Conservation (phyloP, 352 stramenopile genomes). For the Pythium phragmitis region DNA sequence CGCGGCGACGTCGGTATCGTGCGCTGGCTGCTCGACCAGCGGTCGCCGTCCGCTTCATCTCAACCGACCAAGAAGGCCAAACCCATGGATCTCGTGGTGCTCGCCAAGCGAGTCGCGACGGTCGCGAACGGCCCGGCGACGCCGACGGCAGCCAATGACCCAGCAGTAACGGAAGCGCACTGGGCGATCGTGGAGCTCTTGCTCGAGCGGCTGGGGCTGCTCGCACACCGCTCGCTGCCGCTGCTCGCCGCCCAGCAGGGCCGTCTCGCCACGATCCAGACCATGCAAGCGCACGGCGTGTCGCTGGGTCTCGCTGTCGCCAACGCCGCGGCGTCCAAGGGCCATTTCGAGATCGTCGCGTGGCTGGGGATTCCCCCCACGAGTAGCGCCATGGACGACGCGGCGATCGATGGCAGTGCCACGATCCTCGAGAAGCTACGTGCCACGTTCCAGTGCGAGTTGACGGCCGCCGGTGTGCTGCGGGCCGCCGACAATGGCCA, state of each 20-base stretch:
- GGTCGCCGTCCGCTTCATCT: neutral
- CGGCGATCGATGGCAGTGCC: slow-evolving; percentile 29
- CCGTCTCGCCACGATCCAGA: slow-evolving; percentile 25
- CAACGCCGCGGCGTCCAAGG: slow-evolving; percentile 17
- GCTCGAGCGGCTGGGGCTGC: slow-evolving; percentile 3
- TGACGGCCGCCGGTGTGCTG: slow-evolving; percentile 8
- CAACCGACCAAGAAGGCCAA: slow-evolving; percentile 1
- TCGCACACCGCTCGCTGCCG: slow-evolving; percentile 20
- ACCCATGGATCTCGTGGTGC: slow-evolving; percentile 6
- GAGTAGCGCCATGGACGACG: slow-evolving; percentile 33
- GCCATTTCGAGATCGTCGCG: slow-evolving; percentile 25
- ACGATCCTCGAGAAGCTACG: slow-evolving; percentile 23
- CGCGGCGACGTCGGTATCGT: slow-evolving; percentile 23
- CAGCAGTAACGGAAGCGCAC: neutral
- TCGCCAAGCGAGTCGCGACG: slow-evolving; percentile 9
- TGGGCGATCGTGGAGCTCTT: slow-evolving; percentile 21
- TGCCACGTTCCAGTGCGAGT: neutral
- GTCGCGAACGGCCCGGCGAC: too few relatives aligned
- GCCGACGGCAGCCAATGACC: neutral
- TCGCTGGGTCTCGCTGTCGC: neutral
- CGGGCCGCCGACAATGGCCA: slow-evolving; percentile 21
- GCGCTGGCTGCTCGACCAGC: slow-evolving; percentile 23
- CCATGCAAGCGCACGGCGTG: slow-evolving; percentile 10
- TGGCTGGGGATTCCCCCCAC: slow-evolving; percentile 21
- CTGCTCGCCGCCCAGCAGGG: slow-evolving; percentile 24